phyloP scores from a whole-genome alignment of 352 stramenopile species.

The Pythium dissotocum region DNA sequence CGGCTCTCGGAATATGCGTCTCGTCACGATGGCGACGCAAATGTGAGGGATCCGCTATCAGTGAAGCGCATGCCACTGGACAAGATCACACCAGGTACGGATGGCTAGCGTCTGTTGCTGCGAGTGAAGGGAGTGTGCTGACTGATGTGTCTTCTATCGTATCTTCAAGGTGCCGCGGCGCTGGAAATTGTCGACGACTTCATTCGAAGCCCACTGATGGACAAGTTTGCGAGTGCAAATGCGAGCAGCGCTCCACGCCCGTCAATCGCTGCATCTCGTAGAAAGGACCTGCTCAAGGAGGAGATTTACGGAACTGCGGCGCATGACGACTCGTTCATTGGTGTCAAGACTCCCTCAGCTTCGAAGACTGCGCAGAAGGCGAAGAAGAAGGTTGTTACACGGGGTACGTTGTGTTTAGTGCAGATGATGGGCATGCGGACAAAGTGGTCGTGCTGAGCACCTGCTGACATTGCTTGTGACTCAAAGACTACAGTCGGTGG shows the following conservation, averaged over 20 bases:
- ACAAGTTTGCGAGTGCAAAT: conserved; percentile 44
- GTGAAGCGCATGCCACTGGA: conserved; percentile 45
- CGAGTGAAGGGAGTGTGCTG: neutral
- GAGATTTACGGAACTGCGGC: conserved; percentile 59
- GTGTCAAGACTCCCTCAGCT: conserved; percentile 25
- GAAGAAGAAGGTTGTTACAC: neutral
- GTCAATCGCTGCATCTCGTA: neutral
- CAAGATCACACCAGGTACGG: conserved; percentile 58
- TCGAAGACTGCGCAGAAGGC: neutral
- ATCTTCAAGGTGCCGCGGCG: conserved; percentile 52
- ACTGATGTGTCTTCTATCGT: neutral
- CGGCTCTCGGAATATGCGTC: conserved; percentile 64
- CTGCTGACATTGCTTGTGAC: neutral
- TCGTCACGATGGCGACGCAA: conserved; percentile 21
- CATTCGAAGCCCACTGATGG: conserved; percentile 72
- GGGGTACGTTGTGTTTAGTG: neutral
- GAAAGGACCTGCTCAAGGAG: conserved; percentile 49
- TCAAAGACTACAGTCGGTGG: conserved; percentile 69
- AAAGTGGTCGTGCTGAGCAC: neutral
- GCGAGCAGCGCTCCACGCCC: neutral
- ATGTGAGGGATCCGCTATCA: neutral
- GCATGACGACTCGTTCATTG: conserved; percentile 52
- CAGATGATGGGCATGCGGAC: neutral
- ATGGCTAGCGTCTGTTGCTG: neutral
- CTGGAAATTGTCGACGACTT: conserved; percentile 86